Conservation (phyloP, 805 yeast species). For the Saccharomycopsis sp. region DNA sequence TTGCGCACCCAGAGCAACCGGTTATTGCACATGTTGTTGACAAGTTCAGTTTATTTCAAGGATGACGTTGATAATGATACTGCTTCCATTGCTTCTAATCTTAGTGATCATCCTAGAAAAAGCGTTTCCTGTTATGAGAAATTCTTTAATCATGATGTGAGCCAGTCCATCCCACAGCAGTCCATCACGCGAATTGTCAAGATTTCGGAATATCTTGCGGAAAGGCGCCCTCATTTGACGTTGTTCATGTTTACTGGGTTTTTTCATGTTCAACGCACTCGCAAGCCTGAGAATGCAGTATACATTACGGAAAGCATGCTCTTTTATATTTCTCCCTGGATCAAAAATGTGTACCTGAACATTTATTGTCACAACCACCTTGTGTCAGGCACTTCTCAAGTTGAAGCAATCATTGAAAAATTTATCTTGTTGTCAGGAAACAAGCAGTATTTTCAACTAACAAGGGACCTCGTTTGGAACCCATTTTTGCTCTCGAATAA, state of each 20-base stretch:
- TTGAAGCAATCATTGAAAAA: conserved; percentile 40
- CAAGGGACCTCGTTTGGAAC: too few relatives aligned
- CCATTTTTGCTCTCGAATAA: too few relatives aligned
- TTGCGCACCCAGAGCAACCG: conserved; percentile 22
- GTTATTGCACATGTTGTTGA: conserved; percentile 24
- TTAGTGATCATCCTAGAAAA: not conserved
- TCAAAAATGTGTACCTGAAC: conserved; percentile 38
- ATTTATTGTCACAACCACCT: too few relatives aligned
- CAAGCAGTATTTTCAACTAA: too few relatives aligned
- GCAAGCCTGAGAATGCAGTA: too few relatives aligned
- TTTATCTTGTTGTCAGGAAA: too few relatives aligned
- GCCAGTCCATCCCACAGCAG: conserved; percentile 39
- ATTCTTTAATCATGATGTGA: conserved; percentile 25
- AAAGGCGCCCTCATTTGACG: conserved; percentile 39
- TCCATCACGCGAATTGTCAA: conserved; percentile 40
- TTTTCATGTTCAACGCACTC: conserved; percentile 26
- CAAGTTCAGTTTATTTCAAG: conserved; percentile 26
- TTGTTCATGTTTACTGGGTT: conserved; percentile 39
- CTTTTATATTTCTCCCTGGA: conserved; percentile 45
- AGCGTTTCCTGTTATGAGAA: not conserved
- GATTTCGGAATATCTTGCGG: conserved; percentile 39
- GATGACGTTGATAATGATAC: not conserved
- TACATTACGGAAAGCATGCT: conserved; percentile 21
- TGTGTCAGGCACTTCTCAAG: too few relatives aligned
- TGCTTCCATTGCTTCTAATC: not conserved